These are phyloP conservation scores for Ogataea methylovora DNA, from an alignment of 805 yeast species.

Conservation along the genomic window DNA sequence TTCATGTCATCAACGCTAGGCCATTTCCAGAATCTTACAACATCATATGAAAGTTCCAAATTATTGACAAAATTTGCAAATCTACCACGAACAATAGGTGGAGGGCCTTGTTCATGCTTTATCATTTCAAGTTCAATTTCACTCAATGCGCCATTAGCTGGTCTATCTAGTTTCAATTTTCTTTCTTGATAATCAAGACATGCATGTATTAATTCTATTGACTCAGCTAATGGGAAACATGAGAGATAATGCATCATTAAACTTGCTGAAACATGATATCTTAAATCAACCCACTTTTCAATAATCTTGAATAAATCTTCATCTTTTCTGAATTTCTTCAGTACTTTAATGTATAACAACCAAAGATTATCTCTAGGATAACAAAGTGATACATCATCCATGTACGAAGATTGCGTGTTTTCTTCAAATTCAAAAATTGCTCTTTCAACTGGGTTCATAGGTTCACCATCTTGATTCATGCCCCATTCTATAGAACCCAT, in stretches of 20 bases:
- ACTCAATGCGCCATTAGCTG: slow-evolving; percentile 9
- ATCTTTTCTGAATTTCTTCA: slow-evolving; percentile 38
- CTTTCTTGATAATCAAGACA: slow-evolving; percentile 13
- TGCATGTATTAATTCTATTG: slow-evolving; percentile 12
- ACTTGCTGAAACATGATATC: slow-evolving; percentile 13
- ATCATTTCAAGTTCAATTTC: slow-evolving; percentile 16
- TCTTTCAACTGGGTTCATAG: slow-evolving; percentile 47
- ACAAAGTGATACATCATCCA: slow-evolving; percentile 25
- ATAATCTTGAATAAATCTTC: slow-evolving; percentile 44
- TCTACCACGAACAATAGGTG: slow-evolving; percentile 7
- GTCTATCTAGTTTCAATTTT: slow-evolving; percentile 4
- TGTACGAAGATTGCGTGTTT: slow-evolving; percentile 27
- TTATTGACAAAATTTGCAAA: slow-evolving; percentile 15
- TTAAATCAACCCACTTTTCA: slow-evolving; percentile 46
- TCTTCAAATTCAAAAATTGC: slow-evolving; percentile 50
- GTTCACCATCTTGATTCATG: slow-evolving; percentile 26
- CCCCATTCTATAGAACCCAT: not conserved
- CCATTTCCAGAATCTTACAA: slow-evolving; percentile 25
- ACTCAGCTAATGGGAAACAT: slow-evolving; percentile 12
- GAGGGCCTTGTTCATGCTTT: slow-evolving; percentile 6
- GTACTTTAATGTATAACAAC: slow-evolving; percentile 42
- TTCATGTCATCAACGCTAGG: too few species aligned
- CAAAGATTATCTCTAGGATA: slow-evolving; percentile 43
- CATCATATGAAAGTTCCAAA: slow-evolving; percentile 21
- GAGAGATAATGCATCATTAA: slow-evolving; percentile 14